Evolutionary conservation across 495 filamentous ascomycete genomes (phyloP).

Genomic region (Penicillium robsamsonii): DNA sequence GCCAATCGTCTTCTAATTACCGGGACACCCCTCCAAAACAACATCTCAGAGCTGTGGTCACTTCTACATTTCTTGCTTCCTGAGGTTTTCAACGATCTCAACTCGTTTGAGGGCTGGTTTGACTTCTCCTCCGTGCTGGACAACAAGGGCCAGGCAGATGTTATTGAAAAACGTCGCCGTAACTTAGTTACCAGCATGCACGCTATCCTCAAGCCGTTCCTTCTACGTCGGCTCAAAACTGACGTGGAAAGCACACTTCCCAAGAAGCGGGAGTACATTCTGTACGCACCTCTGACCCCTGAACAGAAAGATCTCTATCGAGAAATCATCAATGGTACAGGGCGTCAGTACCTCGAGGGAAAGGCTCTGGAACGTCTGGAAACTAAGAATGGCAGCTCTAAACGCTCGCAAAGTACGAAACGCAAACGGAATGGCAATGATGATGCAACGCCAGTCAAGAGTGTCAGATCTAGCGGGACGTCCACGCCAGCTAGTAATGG

Average conservation of each 20-base stretch:
- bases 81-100: constrained; percentile 84
- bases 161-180: constrained; percentile 59
- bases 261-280: constrained; percentile 92
- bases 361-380: constrained; percentile 70
- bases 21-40: constrained; percentile 94
- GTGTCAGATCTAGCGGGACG: constrained; percentile 64
- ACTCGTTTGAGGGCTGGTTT: constrained; percentile 91
- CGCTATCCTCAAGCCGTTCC: constrained; percentile 85
- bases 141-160: constrained; percentile 61
- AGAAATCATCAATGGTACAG: constrained; percentile 75
- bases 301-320: constrained; percentile 90
- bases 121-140: constrained; percentile 90
- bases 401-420: constrained; percentile 49
- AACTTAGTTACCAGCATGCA: constrained; percentile 87
- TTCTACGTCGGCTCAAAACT: constrained; percentile 84
- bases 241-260: constrained; percentile 90
- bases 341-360: constrained; percentile 76
- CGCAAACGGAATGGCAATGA: constrained; percentile 49
- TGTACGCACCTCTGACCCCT: constrained; percentile 84
- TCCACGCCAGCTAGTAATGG: constrained; percentile 62
- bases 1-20: constrained; percentile 90
- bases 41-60: constrained; percentile 93
- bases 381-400: constrained; percentile 33
- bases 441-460: constrained; percentile 57
- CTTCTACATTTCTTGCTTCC: constrained; percentile 91